Evolutionary conservation across 768 basidiomycete species (phyloP).

Genomic region (Cystobasidium ongulense): DNA sequence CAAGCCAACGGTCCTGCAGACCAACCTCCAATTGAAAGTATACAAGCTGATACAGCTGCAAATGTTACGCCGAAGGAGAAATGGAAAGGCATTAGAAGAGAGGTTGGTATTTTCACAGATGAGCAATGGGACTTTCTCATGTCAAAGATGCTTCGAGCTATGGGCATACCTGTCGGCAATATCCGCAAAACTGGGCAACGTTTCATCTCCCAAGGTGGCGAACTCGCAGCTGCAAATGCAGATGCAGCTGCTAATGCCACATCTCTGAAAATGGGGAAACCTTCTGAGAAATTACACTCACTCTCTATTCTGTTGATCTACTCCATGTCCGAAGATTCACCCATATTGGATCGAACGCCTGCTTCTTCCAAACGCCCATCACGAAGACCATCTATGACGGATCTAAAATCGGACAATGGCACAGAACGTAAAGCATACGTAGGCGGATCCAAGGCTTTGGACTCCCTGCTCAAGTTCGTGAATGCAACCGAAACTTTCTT

Average conservation of each 20-base stretch:
- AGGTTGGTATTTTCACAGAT: conserved; percentile 75
- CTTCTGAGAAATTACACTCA: conserved; percentile 53
- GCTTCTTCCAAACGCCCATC: conserved; percentile 48
- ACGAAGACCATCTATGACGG: conserved; percentile 41
- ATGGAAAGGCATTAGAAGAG: conserved; percentile 58
- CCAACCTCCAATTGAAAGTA: not conserved
- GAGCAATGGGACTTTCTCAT: conserved; percentile 77
- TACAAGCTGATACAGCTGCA: conserved; percentile 54
- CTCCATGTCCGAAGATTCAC: conserved; percentile 79
- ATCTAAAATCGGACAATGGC: conserved; percentile 8
- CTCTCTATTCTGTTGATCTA: conserved; percentile 79
- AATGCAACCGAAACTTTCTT: conserved; percentile 84
- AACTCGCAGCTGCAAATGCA: conserved; percentile 44
- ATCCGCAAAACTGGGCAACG: conserved; percentile 39
- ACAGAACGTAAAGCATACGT: conserved; percentile 42
- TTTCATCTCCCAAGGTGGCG: conserved; percentile 33
- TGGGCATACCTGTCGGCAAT: conserved; percentile 46
- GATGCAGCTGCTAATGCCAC: conserved; percentile 68
- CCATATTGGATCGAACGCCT: conserved; percentile 52
- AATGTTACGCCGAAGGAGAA: conserved; percentile 46
- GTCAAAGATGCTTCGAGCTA: conserved; percentile 64
- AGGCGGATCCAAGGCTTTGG: conserved; percentile 75
- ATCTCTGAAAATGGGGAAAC: conserved; percentile 53
- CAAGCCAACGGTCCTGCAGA: not conserved
- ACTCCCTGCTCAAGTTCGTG: conserved; percentile 73